Evolutionary conservation across 768 basidiomycete species (phyloP), one percentile per base, ranked within the genome.

Genomic region (Glaciozyma martinii): DNA sequence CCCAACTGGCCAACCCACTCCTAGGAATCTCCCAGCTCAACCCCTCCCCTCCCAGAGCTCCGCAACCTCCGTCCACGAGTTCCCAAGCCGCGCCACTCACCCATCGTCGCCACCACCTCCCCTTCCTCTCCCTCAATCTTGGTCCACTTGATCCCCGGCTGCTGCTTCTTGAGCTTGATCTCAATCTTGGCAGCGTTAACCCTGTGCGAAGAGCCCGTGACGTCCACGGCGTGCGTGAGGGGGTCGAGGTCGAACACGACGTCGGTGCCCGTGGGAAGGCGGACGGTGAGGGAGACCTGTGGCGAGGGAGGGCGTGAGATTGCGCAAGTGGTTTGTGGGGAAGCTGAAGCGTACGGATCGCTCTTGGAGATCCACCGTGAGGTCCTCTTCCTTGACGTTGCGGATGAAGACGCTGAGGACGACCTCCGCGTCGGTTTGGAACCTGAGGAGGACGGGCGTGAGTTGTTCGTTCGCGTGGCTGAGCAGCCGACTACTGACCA

Each of bases 111-210:
- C 12, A 23, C 30, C 43, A 15, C 46, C 0, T 6, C 49, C 44
- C 80, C 64, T 42, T 72, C 78, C 68, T 90, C 89, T 19, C 89
- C 87, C 55, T 86, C 79, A 37, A 94, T 80, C 25, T 76, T 77
- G 23, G 83, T 84, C 94, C 93, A 97, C 60, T 88, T 71, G 65
- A 73, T 77, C 21, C 85, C 86, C 5, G 76, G 77, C 1, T 76
- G 81, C 66, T 79, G 79, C 78, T 98, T 97, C 53, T 74, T 79
- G 32, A 99, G 80, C 27, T 83, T 82, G 60, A 97, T 76, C 77
- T 99, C 94, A 61, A 97, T 81, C 76, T 97, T 97, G 71, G 91
- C 85, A 74, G 86, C 87, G 27, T 89, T 84, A 23, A 93, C 84
- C 16, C 83, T 83, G 75, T 79, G 87, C 30, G 80, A 80, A 70